A percentile compares a stretch with the other conserved stretches of the same genome.
Evolutionary conservation across 352 stramenopile genomes (phyloP).

Genomic region (Aphanomyces invadans): DNA sequence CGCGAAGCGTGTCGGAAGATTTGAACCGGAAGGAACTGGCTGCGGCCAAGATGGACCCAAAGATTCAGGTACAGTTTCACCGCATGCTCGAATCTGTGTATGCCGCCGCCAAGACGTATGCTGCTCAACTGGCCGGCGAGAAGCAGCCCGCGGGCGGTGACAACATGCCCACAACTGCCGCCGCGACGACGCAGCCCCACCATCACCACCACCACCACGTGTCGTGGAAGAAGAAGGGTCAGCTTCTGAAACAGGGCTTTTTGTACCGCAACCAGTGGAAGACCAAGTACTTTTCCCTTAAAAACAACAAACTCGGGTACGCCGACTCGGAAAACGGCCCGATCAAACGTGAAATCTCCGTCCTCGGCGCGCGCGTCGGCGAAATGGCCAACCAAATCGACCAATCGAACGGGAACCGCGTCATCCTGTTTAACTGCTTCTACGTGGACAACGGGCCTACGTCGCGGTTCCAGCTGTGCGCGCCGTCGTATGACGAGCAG

Average conservation of each 20-base stretch:
- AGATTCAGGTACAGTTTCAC: constrained; percentile 79
- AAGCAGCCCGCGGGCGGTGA: constrained; percentile 30
- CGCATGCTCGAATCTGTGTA: constrained; percentile 79
- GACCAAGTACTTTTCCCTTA: constrained; percentile 75
- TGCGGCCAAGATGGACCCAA: constrained; percentile 74
- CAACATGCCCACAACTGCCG: constrained; percentile 41
- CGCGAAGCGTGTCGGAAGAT: constrained; percentile 73
- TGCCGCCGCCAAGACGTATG: constrained; percentile 70
- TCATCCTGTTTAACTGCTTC: constrained; percentile 84
- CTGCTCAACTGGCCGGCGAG: constrained; percentile 54
- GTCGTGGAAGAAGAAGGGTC: constrained; percentile 86
- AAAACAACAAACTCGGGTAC: constrained; percentile 85
- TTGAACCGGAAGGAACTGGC: constrained; percentile 49
- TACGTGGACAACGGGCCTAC: constrained; percentile 74
- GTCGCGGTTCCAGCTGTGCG: constrained; percentile 67
- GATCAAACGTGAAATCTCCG: constrained; percentile 83
- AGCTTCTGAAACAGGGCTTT: constrained; percentile 81
- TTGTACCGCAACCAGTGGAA: constrained; percentile 89
- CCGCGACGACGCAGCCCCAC: constrained; percentile 2
- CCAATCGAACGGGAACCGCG: constrained; percentile 73
- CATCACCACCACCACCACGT: constrained; percentile 33
- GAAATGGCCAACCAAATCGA: constrained; percentile 85
- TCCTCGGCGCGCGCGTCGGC: constrained; percentile 68
- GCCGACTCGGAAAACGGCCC: constrained; percentile 64
- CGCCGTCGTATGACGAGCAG: constrained; percentile 80